Percentiles rank a stretch among this genome's conserved stretches.
Evolutionary conservation across 352 stramenopile genomes (phyloP).

Genomic region (Pythium rhizo-oryzae): DNA sequence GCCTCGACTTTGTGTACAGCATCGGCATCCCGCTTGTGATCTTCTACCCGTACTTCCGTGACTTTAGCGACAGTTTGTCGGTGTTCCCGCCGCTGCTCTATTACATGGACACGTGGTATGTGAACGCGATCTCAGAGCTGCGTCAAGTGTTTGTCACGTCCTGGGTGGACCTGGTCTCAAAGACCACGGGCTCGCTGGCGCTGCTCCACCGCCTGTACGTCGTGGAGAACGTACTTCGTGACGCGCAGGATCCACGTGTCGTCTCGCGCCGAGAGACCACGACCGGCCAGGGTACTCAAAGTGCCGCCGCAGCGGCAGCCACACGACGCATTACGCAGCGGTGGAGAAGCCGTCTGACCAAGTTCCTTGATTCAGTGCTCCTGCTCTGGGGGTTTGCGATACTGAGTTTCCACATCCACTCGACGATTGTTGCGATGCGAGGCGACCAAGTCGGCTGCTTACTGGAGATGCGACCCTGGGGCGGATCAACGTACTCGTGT

Average conservation of each 20-base stretch:
- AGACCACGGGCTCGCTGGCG: not conserved
- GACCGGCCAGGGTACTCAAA: not conserved
- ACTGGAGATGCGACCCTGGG: slow-evolving; percentile 18
- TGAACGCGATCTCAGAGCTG: slow-evolving; percentile 16
- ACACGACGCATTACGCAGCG: not conserved
- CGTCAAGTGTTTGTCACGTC: slow-evolving; percentile 30
- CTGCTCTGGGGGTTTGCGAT: slow-evolving; percentile 10
- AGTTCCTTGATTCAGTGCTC: slow-evolving; percentile 2
- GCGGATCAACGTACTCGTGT: slow-evolving; percentile 6
- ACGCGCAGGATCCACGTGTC: not conserved
- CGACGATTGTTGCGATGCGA: not conserved
- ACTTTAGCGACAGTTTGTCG: not conserved
- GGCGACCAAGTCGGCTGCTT: not conserved
- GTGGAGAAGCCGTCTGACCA: not conserved
- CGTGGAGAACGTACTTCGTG: not conserved
- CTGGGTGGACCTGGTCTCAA: slow-evolving; percentile 19
- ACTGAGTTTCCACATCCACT: slow-evolving; percentile 9
- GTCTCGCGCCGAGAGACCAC: not conserved
- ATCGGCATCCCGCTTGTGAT: slow-evolving; percentile 19
- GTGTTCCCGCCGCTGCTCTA: slow-evolving; percentile 3
- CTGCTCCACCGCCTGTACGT: slow-evolving; percentile 16
- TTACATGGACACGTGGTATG: slow-evolving; percentile 22
- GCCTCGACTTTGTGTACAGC: slow-evolving; percentile 22
- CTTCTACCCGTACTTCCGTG: slow-evolving; percentile 13
- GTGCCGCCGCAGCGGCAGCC: not conserved